Base-by-base conservation (phyloP, 2,329 filamentous ascomycete genomes). In the Canariomyces notabilis region DNA sequence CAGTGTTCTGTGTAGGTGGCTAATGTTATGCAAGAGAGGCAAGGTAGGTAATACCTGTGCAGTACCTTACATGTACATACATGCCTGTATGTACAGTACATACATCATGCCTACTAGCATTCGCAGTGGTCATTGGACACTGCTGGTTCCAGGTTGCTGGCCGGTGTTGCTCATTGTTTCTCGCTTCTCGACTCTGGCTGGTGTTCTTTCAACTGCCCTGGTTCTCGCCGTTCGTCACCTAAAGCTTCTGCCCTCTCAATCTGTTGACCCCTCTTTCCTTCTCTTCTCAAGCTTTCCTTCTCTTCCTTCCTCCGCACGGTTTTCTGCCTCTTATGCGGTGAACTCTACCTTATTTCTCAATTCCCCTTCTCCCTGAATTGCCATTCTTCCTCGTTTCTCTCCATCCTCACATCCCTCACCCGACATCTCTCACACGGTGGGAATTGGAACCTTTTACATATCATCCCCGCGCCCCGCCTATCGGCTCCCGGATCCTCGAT, bases 181-280 rank as follows among this genome's bases (percentile, higher is more conserved):
- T 44, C 12, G 18, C 40, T 18, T 39, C 49, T 44, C 38, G 29
- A 37, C 36, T 41, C 29, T 44, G 42, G 48, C 48, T n/a, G 33
- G 41, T 47, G 50, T 56, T 43, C 48, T 49, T 51, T 29, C 26
- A 29, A 29, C 26, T 29, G 26, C 26, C 26, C 40, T 42, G 19
- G 41, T 23, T 37, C 42, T 48, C 51, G 46, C 48, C 41, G 45
- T 50, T 39, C 45, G 42, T 41, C 44, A 19, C 46, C 23, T 29
- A 53, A 51, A 41, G 26, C 48, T 44, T 51, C 26, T 12, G 38
- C 47, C 40, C 48, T 32, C 42, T 20, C 29, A 44, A 42, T 21
- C 46, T 20, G 29, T 44, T 44, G 51, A 52, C 55, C 55, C 55
- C 55, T 57, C 54, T 55, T 57, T 50, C 53, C n/a, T 44, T 40